These are phyloP conservation scores for Botrytis elliptica DNA, from an alignment of 2,329 filamentous ascomycete species.

Conservation along the genomic window DNA sequence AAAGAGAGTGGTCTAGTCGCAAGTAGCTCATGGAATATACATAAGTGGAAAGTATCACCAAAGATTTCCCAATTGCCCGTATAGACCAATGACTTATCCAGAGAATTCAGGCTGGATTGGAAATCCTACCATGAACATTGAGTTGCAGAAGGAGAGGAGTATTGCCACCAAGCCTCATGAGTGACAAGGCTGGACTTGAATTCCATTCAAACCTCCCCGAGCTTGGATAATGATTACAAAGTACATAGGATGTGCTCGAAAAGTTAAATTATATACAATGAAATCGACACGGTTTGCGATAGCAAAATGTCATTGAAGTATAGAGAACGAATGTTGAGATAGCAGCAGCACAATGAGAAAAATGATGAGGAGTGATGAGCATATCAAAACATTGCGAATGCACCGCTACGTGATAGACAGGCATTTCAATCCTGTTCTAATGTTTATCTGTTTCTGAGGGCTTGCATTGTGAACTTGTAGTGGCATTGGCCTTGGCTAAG, in stretches of 20 bases:
- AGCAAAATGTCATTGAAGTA: neutral
- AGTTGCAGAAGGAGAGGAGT: no score
- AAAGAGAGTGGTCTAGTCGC: neutral
- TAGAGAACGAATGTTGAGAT: neutral
- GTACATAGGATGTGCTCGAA: neutral
- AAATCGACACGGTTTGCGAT: neutral
- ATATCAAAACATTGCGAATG: slow-evolving; percentile 13
- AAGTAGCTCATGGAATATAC: neutral
- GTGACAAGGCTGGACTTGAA: neutral
- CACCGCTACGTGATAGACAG: neutral
- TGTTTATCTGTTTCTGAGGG: neutral
- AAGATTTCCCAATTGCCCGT: neutral
- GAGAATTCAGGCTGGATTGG: neutral
- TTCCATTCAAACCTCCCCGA: neutral
- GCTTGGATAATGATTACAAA: neutral
- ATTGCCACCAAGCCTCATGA: neutral
- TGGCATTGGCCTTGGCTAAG: neutral
- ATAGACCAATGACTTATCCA: neutral
- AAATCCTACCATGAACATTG: neutral
- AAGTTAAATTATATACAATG: neutral
- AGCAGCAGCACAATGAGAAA: neutral
- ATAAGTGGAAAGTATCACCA: neutral
- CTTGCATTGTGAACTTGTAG: neutral
- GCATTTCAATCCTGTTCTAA: neutral
- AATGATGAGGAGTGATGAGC: neutral